Conservation (phyloP, 2,329 filamentous ascomycete genomes). For the Paracorniculantispora psalliotae region DNA sequence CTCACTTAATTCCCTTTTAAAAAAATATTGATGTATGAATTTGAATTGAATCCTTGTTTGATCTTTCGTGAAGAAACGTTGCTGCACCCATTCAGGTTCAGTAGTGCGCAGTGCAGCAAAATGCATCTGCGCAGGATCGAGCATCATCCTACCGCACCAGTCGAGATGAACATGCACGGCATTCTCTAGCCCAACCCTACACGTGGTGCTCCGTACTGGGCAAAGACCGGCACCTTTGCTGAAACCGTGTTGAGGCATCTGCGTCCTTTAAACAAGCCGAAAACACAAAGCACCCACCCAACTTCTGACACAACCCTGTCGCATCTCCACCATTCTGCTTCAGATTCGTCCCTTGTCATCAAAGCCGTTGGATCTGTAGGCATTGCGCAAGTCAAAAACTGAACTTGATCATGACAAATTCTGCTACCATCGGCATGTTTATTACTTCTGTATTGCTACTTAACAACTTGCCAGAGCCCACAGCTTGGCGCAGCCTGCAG, state of each 20-base stretch:
- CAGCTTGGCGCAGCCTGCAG: background rate
- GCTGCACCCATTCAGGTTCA: background rate
- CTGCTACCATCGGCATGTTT: background rate
- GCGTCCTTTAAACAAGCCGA: background rate
- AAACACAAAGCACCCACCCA: background rate
- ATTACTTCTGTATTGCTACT: background rate
- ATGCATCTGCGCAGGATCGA: background rate
- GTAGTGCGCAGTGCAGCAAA: background rate
- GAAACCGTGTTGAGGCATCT: slow-evolving; percentile 5
- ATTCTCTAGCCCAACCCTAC: background rate
- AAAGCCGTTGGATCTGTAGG: background rate
- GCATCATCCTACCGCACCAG: background rate
- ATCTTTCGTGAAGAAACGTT: too few species aligned
- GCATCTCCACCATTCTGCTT: slow-evolving; percentile 5
- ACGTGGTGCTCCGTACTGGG: background rate
- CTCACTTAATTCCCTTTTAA: background rate
- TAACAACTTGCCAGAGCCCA: background rate
- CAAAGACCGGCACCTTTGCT: background rate
- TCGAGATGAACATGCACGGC: background rate
- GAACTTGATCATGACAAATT: slow-evolving; percentile 10
- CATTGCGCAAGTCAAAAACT: background rate
- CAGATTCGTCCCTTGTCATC: slow-evolving; percentile 3
- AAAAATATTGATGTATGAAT: too few species aligned
- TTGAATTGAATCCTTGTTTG: too few species aligned
- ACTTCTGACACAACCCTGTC: slow-evolving; percentile 2